Conservation (phyloP, 2,329 filamentous ascomycete genomes). For the Ceratocystis eucalypticola region DNA sequence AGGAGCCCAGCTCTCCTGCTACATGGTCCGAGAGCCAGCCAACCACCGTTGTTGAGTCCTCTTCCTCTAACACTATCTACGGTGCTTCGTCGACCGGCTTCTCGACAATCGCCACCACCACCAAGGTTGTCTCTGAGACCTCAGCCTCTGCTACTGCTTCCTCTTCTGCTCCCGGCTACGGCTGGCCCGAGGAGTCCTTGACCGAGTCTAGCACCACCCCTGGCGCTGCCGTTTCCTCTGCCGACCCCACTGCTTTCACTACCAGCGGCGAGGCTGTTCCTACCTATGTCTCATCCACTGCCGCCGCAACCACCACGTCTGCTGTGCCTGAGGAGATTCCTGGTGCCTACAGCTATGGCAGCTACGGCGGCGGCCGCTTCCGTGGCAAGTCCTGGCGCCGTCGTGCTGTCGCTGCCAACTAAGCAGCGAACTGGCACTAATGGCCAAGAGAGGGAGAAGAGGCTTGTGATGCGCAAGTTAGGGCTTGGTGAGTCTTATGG, state of each 20-base stretch:
- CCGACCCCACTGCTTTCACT: conserved; percentile 10
- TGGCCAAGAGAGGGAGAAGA: background rate
- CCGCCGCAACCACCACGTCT: background rate
- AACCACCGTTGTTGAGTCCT: background rate
- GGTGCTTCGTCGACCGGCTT: background rate
- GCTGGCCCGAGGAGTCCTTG: conserved; percentile 1
- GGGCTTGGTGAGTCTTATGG: background rate
- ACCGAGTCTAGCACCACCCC: background rate
- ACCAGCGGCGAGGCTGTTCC: background rate
- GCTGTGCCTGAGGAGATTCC: conserved; percentile 11
- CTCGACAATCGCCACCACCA: conserved; percentile 3
- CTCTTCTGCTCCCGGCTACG: background rate
- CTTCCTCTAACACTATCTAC: background rate
- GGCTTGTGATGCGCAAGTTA: background rate
- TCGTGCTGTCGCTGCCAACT: conserved; percentile 9
- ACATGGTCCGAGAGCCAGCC: background rate
- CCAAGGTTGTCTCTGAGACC: conserved; percentile 2
- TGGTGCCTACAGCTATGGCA: conserved; percentile 16
- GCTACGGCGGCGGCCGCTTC: conserved; percentile 7
- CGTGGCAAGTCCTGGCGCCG: conserved; percentile 14
- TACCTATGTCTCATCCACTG: background rate
- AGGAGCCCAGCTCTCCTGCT: background rate
- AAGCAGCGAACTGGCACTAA: background rate
- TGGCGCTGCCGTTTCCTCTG: conserved; percentile 10
- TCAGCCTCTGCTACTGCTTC: background rate